These are phyloP conservation scores for Copromyces sp. DNA, from an alignment of 495 filamentous ascomycete species.

Conservation along the genomic window DNA sequence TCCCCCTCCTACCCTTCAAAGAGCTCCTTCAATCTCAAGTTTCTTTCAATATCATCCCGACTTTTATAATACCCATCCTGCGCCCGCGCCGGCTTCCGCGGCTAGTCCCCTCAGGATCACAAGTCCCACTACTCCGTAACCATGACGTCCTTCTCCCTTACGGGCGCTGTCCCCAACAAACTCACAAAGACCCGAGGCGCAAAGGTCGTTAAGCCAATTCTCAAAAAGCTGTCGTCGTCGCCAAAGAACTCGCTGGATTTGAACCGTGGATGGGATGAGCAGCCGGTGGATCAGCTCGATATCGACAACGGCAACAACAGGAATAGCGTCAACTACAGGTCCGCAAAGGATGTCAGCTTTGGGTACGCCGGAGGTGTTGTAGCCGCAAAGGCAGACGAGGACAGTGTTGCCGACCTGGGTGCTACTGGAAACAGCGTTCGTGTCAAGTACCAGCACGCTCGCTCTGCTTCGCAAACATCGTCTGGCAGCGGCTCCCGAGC, in stretches of 20 bases:
- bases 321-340: conserved; percentile 7
- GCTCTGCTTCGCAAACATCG: conserved; percentile 42
- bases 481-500: conserved; percentile 31
- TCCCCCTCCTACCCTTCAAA: background rate
- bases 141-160: conserved; percentile 30
- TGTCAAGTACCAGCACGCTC: conserved; percentile 34
- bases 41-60: conserved; percentile 11
- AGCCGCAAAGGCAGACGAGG: background rate
- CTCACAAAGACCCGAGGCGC: conserved; percentile 31
- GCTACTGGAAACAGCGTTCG: conserved; percentile 8
- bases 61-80: conserved; percentile 1
- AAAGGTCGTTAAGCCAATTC: conserved; percentile 41
- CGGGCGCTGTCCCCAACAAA: conserved; percentile 24
- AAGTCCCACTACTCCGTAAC: conserved; percentile 4
- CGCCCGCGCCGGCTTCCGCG: background rate
- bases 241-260: conserved; percentile 46
- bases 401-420: background rate
- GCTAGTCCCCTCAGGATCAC: background rate
- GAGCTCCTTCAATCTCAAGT: background rate
- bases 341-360: conserved; percentile 24
- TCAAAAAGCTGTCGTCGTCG: conserved; percentile 42
- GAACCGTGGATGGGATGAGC: conserved; percentile 41
- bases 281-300: conserved; percentile 27
- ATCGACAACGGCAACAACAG: conserved; percentile 5
- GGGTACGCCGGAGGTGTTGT: conserved; percentile 5